Percentiles rank a stretch among this genome's conserved stretches.
phyloP scores from a whole-genome alignment of 1,284 basidiomycete species.

The Cryptococcus deneoformans region DNA sequence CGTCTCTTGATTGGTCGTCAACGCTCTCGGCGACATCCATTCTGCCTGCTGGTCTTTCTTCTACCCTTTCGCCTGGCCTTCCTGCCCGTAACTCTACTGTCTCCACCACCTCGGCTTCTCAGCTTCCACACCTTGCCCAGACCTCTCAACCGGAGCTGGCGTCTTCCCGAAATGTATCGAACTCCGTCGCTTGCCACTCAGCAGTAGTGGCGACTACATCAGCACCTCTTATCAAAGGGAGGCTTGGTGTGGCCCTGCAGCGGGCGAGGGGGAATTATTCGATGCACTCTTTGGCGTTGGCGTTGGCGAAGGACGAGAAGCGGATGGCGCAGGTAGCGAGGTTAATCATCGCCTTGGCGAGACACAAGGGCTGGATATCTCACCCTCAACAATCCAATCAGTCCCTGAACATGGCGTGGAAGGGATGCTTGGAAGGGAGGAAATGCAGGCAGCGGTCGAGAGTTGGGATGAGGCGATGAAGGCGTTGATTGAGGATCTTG shows the following conservation, averaged over 20 bases:
- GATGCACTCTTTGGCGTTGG: constrained; percentile 14
- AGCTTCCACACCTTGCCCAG: constrained; percentile 5
- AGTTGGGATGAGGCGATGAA: constrained; percentile 1
- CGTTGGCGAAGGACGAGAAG: constrained; percentile 15
- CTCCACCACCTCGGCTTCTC: neutral
- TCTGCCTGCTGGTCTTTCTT: constrained; percentile 13
- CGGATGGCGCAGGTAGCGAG: constrained; percentile 34
- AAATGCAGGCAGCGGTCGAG: neutral
- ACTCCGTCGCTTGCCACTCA: constrained; percentile 43
- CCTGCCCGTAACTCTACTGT: constrained; percentile 12
- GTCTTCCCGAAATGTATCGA: constrained; percentile 17
- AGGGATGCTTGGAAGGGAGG: neutral
- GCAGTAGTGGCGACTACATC: constrained; percentile 44
- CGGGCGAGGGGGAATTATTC: constrained; percentile 37
- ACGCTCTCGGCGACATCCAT: too few relatives aligned
- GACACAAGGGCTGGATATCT: constrained; percentile 31
- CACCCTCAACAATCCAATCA: neutral
- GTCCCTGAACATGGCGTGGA: neutral
- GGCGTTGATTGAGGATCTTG: neutral
- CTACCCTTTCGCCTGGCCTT: constrained; percentile 26
- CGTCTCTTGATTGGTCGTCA: too few relatives aligned
- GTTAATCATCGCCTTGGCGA: constrained; percentile 40
- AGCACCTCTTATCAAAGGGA: constrained; percentile 5
- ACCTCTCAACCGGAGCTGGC: constrained; percentile 2
- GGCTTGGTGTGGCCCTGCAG: constrained; percentile 40